These are phyloP conservation scores for Exophiala aquamarina DNA, from an alignment of 2,329 filamentous ascomycete species.

Conservation along the genomic window DNA sequence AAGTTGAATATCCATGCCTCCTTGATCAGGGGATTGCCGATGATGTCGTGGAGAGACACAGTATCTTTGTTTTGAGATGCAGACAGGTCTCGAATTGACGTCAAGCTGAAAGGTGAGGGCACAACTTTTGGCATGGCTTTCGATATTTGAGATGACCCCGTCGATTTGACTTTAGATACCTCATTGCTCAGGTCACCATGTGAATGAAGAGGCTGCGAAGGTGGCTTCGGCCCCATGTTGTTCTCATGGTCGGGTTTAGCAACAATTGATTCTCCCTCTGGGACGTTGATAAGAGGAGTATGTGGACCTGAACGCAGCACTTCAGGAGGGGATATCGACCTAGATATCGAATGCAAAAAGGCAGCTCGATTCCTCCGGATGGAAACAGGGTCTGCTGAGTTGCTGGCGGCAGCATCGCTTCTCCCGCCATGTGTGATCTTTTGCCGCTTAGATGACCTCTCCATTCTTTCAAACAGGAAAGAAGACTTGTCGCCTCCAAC, in stretches of 20 bases:
- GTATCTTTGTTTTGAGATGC: conserved; percentile 63
- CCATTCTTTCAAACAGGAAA: too few relatives aligned
- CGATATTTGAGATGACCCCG: too few relatives aligned
- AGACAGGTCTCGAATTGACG: conserved; percentile 65
- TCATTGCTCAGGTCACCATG: background rate
- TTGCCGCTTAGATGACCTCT: too few relatives aligned
- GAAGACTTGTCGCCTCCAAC: too few relatives aligned
- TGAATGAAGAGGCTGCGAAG: too few relatives aligned
- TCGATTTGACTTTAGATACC: background rate
- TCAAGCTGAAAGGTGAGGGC: conserved; percentile 70
- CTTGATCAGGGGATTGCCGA: conserved; percentile 72
- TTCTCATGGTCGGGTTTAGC: too few relatives aligned
- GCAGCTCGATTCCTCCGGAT: conserved; percentile 15
- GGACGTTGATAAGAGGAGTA: too few relatives aligned
- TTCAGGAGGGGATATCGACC: conserved; percentile 21
- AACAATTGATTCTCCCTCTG: too few relatives aligned
- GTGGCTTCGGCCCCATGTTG: too few relatives aligned
- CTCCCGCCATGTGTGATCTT: too few relatives aligned
- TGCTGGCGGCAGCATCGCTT: too few relatives aligned
- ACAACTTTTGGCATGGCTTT: conserved; percentile 30
- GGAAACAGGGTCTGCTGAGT: conserved; percentile 5
- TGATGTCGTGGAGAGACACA: conserved; percentile 64
- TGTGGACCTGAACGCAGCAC: conserved; percentile 4
- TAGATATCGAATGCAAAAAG: conserved; percentile 20
- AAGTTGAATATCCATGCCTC: conserved; percentile 61